Percentiles rank a stretch among this genome's conserved stretches.
Conservation (phyloP, 768 basidiomycete genomes). For the Rhodotorula graminis region DNA sequence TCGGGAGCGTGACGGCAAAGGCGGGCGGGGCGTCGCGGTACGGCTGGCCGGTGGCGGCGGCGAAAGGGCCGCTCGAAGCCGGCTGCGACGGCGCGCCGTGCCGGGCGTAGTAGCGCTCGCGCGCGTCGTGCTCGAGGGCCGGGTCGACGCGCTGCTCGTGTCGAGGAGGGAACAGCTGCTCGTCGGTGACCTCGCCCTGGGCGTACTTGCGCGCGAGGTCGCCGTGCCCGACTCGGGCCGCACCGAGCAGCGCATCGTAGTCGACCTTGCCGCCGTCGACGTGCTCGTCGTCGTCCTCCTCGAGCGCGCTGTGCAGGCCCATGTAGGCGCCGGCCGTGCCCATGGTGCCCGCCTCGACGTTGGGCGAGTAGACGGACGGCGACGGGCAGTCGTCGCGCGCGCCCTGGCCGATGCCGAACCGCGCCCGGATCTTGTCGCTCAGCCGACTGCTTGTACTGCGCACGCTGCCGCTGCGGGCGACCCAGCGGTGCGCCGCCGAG, state of each 20-base stretch:
- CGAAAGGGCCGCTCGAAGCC: neutral
- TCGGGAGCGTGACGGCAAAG: conserved; percentile 25
- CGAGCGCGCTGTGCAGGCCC: conserved; percentile 1
- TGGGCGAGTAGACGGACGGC: conserved; percentile 35
- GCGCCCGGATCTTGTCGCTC: conserved; percentile 18
- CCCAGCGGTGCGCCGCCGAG: neutral
- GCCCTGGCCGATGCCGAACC: neutral
- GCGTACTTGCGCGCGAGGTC: conserved; percentile 22
- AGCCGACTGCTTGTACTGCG: conserved; percentile 19
- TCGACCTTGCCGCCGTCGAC: conserved; percentile 16
- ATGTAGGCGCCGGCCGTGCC: neutral
- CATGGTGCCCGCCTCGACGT: neutral
- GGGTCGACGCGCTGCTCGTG: neutral
- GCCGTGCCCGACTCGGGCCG: conserved; percentile 21
- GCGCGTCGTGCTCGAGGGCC: neutral
- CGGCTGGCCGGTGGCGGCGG: neutral
- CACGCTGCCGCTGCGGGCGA: conserved; percentile 3
- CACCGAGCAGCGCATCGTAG: conserved; percentile 30
- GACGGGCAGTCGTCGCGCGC: conserved; percentile 1
- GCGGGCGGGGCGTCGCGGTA: neutral
- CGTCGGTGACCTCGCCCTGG: conserved; percentile 4
- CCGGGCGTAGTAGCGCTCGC: neutral
- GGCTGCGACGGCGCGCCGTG: too few species aligned
- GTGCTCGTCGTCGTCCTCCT: conserved; percentile 15
- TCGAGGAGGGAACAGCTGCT: neutral